Evolutionary conservation across 257 asterid species (phyloP), one percentile per base, ranked within the genome.

Genomic region (Parsonsia alboflavescens): DNA sequence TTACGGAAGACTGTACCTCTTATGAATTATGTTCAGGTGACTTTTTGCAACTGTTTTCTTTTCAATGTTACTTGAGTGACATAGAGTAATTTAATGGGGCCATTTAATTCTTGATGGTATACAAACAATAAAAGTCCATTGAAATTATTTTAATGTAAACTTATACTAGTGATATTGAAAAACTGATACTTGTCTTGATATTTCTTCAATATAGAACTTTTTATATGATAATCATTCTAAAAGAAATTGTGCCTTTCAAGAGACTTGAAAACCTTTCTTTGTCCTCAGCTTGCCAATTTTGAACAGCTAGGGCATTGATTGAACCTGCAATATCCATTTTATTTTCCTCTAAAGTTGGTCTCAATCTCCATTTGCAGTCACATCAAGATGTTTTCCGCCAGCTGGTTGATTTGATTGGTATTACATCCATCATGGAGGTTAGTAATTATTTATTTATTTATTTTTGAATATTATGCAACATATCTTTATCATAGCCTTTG

Each of bases 361-460:
- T 68, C 24, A 46, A 68, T 68, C 19, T 22, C 15, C 58, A 16
- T 2, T 56, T 82, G 76, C 85, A 95, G 99, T 87, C 88, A 69
- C 96, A 90, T 84, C 98, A 89, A 83, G 96, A 92, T 62, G 96
- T 92, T 73, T 89, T 95, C 70, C 85, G 81, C 77, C 88, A 86
- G 87, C 94, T 95, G 81, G 97, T 95, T 78, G 98, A 95, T 89
- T 87, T 95, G 90, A 92, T 95, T 80, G 99, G 98, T 68, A 88
- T 95, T 80, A 92, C 98, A 58, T 95, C 99, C 74, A 92, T 95
- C 78, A 95, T 92, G 99, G 99, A 95, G 98, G 99, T 95, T 79
- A 74, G 82, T 73, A 24, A 12, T 22, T 10, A 7, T 12, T 28
- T 13, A 7, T 42, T 22, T n/a, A 19, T 19, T 62, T 22, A 0